phyloP scores from a whole-genome alignment of 2,329 filamentous ascomycete species.

The Lizonia empirigonia region DNA sequence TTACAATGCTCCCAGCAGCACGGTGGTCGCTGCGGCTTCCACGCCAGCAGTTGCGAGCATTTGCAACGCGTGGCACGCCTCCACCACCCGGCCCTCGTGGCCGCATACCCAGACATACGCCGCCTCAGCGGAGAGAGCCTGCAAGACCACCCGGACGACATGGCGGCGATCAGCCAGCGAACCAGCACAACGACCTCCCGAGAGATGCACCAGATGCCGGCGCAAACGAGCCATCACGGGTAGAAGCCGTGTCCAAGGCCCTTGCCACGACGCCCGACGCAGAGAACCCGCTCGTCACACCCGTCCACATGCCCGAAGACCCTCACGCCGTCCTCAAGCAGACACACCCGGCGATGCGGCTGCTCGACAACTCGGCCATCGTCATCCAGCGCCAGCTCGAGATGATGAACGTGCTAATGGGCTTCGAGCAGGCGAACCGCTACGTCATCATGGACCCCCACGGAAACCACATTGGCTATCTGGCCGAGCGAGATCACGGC shows the following conservation, averaged over 20 bases:
- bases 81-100: constrained; percentile 30
- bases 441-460: constrained; percentile 69
- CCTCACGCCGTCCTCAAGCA: constrained; percentile 63
- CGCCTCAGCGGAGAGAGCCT: constrained; percentile 18
- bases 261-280: constrained; percentile 51
- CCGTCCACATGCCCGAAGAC: constrained; percentile 67
- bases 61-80: constrained; percentile 30
- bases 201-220: constrained; percentile 14
- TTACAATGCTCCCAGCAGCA: constrained; percentile 32
- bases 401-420: constrained; percentile 69
- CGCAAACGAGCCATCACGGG: constrained; percentile 33
- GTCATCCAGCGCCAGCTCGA: constrained; percentile 68
- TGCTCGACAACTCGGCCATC: constrained; percentile 66
- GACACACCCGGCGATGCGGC: constrained; percentile 61
- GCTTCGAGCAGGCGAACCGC: constrained; percentile 70
- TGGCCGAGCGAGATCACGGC: constrained; percentile 67
- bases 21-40: constrained; percentile 39
- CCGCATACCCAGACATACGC: constrained; percentile 27
- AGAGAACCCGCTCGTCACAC: constrained; percentile 60
- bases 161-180: constrained; percentile 10
- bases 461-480: constrained; percentile 67
- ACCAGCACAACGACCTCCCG: constrained; percentile 16
- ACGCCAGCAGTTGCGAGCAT: constrained; percentile 28
- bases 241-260: constrained; percentile 52
- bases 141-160: constrained; percentile 20